Conservation (phyloP, 768 basidiomycete genomes). For the Hydnum rufescens region DNA sequence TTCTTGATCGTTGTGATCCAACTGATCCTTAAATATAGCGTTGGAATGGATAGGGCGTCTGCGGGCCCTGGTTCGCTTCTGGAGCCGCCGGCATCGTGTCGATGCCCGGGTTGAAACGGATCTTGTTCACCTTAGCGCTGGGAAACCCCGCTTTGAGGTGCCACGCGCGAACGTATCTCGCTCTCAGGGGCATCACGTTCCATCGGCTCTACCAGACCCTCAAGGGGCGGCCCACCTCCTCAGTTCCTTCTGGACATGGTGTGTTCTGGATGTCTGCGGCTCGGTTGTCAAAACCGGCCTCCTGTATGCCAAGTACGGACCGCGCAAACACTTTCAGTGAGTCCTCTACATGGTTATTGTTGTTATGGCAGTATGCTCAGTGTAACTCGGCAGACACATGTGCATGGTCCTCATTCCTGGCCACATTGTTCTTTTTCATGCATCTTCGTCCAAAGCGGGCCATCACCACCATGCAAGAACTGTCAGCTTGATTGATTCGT, state of each 20-base stretch:
- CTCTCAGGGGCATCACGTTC: constrained; percentile 16
- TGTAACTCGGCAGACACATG: constrained; percentile 27
- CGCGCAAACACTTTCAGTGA: constrained; percentile 61
- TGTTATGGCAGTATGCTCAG: neutral
- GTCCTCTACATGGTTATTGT: constrained; percentile 14
- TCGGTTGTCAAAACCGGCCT: constrained; percentile 56
- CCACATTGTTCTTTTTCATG: constrained; percentile 48
- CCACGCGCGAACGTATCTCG: constrained; percentile 35
- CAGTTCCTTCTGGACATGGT: constrained; percentile 67
- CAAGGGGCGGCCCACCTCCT: constrained; percentile 38
- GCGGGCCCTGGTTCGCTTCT: constrained; percentile 49
- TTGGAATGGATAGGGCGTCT: constrained; percentile 75
- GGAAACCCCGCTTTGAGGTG: constrained; percentile 17
- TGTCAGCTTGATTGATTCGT: constrained; percentile 49
- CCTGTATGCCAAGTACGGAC: constrained; percentile 48
- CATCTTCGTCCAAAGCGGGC: constrained; percentile 36
- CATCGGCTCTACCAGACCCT: constrained; percentile 25
- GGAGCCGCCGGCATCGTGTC: constrained; percentile 52
- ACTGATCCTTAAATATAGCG: constrained; percentile 25
- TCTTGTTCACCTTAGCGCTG: constrained; percentile 32
- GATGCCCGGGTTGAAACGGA: constrained; percentile 74
- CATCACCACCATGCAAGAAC: constrained; percentile 35
- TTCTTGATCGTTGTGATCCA: neutral
- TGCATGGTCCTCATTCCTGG: constrained; percentile 61
- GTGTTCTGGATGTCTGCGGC: constrained; percentile 58